Base-by-base conservation (phyloP, 306 rosid species). In the Dicorynia guianensis region DNA sequence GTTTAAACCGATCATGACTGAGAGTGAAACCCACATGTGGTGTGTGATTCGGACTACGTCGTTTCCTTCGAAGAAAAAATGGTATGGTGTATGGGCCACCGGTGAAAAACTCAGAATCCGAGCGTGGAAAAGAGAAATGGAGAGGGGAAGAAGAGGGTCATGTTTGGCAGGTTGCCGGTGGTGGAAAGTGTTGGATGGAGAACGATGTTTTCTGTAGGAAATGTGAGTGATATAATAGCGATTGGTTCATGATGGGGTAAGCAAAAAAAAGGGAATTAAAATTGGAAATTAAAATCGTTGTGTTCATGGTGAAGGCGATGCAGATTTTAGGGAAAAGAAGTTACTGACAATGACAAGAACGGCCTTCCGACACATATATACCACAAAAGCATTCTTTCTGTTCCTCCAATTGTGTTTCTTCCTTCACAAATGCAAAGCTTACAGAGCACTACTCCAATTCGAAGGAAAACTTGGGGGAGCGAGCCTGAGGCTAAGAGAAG, bases 1-100 rank as follows among this genome's bases (percentile, higher is more conserved):
- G 84, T 56, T 79, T 14, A 82, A 78, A 43, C 82, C 82, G 69
- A 85, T 61, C 89, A 71, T 71, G 67, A 70, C 20, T 34, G 36
- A 17, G 3, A 11, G 11, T 7, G 0, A 25, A 2, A 25, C 30
- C 30, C 30, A 25, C 30, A 1, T 0, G 52, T 33, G 14, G 14
- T 5, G 30, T n/a, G 57, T n/a, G 42, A 13, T 34, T 8, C 48
- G 38, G 3, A 3, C 55, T 12, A 8, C 2, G 55, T 6, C 40
- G 54, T 65, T 44, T 14, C 42, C 5, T 20, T 8, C 13, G 14
- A 47, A 2, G 9, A 0, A 48, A 33, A n/a, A 15, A 25, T 0
- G 12, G 38, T 38, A 44, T 25, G 30, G 30, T 25, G 47, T 48
- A 47, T 58, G 44, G 25, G 8, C 0, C 3, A 49, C 33, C 60